Conservation (phyloP, 2,329 filamentous ascomycete genomes). For the Geoglossum cookeanum region DNA sequence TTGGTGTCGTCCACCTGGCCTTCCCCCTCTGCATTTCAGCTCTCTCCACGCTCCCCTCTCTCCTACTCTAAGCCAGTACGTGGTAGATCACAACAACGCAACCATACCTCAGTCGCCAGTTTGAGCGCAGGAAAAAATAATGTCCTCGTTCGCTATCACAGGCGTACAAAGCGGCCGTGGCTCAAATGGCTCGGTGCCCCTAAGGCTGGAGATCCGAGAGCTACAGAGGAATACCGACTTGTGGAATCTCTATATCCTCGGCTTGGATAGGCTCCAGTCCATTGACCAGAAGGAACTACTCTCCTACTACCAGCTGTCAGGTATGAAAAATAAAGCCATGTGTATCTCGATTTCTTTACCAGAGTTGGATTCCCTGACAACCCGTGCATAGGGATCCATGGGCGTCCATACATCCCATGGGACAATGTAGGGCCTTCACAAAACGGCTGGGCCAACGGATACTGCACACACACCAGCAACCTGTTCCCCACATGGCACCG, state of each 20-base stretch:
- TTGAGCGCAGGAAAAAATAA: neutral
- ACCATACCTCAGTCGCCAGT: no score
- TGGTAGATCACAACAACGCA: neutral
- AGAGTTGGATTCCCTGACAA: neutral
- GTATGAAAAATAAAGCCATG: constrained; percentile 27
- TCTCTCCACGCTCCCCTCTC: neutral
- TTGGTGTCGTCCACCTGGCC: no score
- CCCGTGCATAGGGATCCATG: constrained; percentile 48
- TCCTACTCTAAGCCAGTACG: neutral
- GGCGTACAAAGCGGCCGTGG: neutral
- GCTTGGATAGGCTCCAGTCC: constrained; percentile 51
- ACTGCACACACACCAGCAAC: constrained; percentile 57
- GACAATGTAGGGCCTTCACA: constrained; percentile 28
- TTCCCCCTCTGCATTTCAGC: no score
- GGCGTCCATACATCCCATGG: constrained; percentile 45
- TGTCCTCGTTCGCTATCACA: neutral
- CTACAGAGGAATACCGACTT: constrained; percentile 39
- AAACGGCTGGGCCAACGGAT: constrained; percentile 41
- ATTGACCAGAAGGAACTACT: constrained; percentile 42
- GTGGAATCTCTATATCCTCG: constrained; percentile 62
- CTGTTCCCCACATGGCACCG: constrained; percentile 73
- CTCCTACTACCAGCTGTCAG: constrained; percentile 64
- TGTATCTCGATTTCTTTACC: constrained; percentile 3
- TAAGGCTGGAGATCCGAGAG: constrained; percentile 47
- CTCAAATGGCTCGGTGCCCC: constrained; percentile 25